Conservation (phyloP, 768 basidiomycete species). For the Kwoniella sp. region DNA sequence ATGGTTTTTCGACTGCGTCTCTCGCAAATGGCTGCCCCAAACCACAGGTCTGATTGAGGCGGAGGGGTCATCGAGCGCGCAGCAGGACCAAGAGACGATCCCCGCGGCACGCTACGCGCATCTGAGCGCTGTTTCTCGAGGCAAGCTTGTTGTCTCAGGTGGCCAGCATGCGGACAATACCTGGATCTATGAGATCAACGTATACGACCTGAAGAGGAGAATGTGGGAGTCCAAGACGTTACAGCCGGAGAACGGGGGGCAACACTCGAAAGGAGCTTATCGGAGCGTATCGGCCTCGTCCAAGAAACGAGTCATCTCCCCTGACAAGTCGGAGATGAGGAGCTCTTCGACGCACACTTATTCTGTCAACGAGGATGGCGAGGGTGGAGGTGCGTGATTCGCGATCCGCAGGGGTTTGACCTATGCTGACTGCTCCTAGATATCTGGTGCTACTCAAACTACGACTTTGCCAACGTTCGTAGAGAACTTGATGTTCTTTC, state of each 20-base stretch:
- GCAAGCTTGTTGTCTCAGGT: conserved; percentile 83
- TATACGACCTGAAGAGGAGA: conserved; percentile 70
- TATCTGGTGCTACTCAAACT: conserved; percentile 90
- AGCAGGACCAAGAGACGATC: conserved; percentile 55
- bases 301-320: conserved; percentile 63
- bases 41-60: conserved; percentile 43
- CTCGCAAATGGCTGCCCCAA: conserved; percentile 65
- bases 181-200: conserved; percentile 89
- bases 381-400: conserved; percentile 32
- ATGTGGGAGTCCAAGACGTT: conserved; percentile 60
- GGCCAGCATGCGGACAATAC: conserved; percentile 75
- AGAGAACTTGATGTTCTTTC: conserved; percentile 90
- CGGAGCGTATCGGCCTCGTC: conserved; percentile 85
- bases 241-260: conserved; percentile 72
- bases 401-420: conserved; percentile 52
- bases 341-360: conserved; percentile 61
- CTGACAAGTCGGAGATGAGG: conserved; percentile 54
- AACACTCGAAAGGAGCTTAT: conserved; percentile 89
- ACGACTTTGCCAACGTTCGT: conserved; percentile 81
- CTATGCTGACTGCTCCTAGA: conserved; percentile 64
- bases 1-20: conserved; percentile 74
- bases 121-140: conserved; percentile 77
- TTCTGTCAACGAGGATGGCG: conserved; percentile 53
- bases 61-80: background rate
- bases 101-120: conserved; percentile 93